Percentiles rank a stretch among this genome's conserved stretches.
These are phyloP conservation scores for Hypoxylon sp. DNA, from an alignment of 2,329 filamentous ascomycete species.

Conservation along the genomic window DNA sequence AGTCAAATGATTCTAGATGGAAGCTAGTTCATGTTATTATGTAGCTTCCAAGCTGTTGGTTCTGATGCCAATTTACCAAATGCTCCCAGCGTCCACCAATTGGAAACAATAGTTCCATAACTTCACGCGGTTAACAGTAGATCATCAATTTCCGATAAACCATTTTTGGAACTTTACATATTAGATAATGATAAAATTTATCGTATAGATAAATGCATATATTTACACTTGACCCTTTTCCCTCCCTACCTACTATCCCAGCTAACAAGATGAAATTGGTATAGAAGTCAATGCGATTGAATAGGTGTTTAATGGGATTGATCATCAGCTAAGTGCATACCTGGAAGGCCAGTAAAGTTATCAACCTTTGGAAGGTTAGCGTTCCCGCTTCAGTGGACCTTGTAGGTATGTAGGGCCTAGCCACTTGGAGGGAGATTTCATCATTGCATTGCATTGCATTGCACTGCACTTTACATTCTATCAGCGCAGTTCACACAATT, in stretches of 20 bases:
- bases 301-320: slow-evolving; percentile 1
- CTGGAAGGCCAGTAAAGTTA: slow-evolving; percentile 15
- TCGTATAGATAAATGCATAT: neutral
- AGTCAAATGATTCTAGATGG: slow-evolving; percentile 3
- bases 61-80: slow-evolving; percentile 22
- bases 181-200: slow-evolving; percentile 1
- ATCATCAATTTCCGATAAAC: slow-evolving; percentile 3
- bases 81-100: slow-evolving; percentile 15
- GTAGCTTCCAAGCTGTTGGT: slow-evolving; percentile 8
- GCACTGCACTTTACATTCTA: neutral
- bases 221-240: neutral
- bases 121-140: slow-evolving; percentile 11
- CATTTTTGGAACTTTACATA: slow-evolving; percentile 1
- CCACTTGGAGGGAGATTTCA: slow-evolving; percentile 10
- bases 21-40: slow-evolving; percentile 2
- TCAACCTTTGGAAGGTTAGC: slow-evolving; percentile 22
- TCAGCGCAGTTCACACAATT: slow-evolving; percentile 10
- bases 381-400: slow-evolving; percentile 42
- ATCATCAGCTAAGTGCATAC: neutral
- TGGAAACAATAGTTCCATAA: neutral
- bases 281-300: slow-evolving; percentile 19
- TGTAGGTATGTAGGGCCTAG: slow-evolving; percentile 5
- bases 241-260: neutral
- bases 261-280: neutral
- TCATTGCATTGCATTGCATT: neutral